Percentiles rank a stretch among this genome's conserved stretches.
These are phyloP conservation scores for Boletellus ananiceps DNA, from an alignment of 768 basidiomycete species.

Conservation along the genomic window DNA sequence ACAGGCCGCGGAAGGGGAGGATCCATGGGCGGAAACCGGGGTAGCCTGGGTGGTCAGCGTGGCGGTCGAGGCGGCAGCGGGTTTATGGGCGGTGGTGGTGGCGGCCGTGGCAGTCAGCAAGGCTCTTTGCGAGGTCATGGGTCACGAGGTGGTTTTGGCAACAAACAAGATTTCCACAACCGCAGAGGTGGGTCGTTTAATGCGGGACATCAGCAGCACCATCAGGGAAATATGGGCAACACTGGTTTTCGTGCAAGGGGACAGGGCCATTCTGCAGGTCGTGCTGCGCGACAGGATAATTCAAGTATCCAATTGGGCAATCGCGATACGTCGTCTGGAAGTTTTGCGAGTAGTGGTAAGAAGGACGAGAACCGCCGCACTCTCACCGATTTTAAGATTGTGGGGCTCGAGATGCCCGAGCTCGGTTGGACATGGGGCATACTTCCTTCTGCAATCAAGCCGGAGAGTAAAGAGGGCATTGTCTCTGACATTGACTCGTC, in stretches of 20 bases:
- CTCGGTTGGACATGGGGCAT: conserved; percentile 86
- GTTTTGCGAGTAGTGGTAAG: conserved; percentile 56
- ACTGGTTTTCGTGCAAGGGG: conserved; percentile 56
- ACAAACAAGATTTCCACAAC: conserved; percentile 57
- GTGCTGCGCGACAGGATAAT: conserved; percentile 39
- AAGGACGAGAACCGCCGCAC: conserved; percentile 88
- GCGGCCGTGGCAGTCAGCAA: conserved; percentile 44
- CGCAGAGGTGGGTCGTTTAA: conserved; percentile 64
- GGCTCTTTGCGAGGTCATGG: conserved; percentile 54
- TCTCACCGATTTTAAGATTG: conserved; percentile 96
- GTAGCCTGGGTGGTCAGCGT: conserved; percentile 40
- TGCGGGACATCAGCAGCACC: conserved; percentile 37
- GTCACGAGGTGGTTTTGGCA: conserved; percentile 62
- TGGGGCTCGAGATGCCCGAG: conserved; percentile 81
- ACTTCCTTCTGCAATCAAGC: conserved; percentile 38
- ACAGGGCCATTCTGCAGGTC: conserved; percentile 44
- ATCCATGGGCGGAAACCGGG: conserved; percentile 40
- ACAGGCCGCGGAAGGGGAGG: conserved; percentile 44
- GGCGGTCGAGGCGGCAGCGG: conserved; percentile 37
- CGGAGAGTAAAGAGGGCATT: conserved; percentile 35
- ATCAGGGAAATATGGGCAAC: conserved; percentile 37
- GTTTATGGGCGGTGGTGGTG: conserved; percentile 20
- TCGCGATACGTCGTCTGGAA: conserved; percentile 47
- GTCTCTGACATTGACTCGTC: conserved; percentile 30
- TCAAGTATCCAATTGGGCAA: conserved; percentile 34